Evolutionary conservation across 805 yeast genomes (phyloP), one percentile per base, ranked within the genome.

Genomic region (Teunomyces kruisii): DNA sequence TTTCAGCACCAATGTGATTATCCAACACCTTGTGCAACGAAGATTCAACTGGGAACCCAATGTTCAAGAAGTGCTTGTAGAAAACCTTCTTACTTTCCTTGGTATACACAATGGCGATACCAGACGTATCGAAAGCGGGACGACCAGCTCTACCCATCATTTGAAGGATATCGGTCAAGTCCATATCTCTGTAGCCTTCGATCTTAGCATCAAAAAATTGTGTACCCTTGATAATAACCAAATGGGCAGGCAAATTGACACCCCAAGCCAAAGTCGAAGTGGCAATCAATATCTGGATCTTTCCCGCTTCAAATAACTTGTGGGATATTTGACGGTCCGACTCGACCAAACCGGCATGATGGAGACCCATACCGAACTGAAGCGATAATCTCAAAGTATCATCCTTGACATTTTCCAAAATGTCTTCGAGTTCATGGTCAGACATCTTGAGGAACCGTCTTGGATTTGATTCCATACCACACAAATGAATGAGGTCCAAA

Each of bases 251-350:
- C 51, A 86, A 71, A 55, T 86, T 86, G 39, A 86, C 92, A 64
- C 92, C 92, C 92, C 92, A 86, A 0, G 94, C 92, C 51, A 86
- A 73, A 1, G 92, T 86, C n/a, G 89, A 83, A 0, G 94, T 86
- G 1, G 92, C 91, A 31, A 86, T 73, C 49, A 86, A 72, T 36
- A 86, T 78, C 64, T 86, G 94, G 40, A 86, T 77, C 59, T 83
- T 84, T 36, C 79, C 82, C n/a, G 72, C 65, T 46, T 84, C 88
- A 63, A 86, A 86, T 31, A 86, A 64, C 53, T 81, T 80, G 56
- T 86, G 92, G 4, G 87, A 78, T 12, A 86, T 74, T 51, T 79
- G 79, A 47, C 94, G 74, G 59, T 86, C 94, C 14, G 80, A 70
- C 50, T 86, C 89, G 9, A 83, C 87, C 42, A 86, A 68, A 54